Evolutionary conservation across 768 basidiomycete species (phyloP).

Genomic region (Russula virescens): DNA sequence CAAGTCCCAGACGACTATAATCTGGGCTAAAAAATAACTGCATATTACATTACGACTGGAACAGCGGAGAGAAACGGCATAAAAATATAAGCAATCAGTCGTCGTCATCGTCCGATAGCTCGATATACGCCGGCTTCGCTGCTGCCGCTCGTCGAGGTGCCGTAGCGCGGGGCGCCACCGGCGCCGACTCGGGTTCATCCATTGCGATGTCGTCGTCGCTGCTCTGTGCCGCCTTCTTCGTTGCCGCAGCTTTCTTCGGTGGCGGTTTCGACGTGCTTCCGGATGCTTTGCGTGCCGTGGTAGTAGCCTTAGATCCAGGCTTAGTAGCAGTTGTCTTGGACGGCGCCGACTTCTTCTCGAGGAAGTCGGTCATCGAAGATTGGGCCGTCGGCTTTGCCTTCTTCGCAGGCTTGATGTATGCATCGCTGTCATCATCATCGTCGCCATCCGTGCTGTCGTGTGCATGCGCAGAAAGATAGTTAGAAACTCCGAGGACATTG

Average conservation of each 20-base stretch:
- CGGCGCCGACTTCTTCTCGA: constrained; percentile 36
- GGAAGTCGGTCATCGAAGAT: constrained; percentile 51
- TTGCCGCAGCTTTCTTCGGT: constrained; percentile 5
- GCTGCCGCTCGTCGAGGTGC: constrained; percentile 46
- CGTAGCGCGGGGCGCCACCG: constrained; percentile 35
- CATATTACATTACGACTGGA: constrained; percentile 26
- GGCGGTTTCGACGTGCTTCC: constrained; percentile 45
- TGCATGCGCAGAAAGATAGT: not conserved
- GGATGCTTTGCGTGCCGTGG: constrained; percentile 43
- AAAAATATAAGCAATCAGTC: constrained; percentile 28
- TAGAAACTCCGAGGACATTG: not conserved
- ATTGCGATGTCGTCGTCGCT: constrained; percentile 41
- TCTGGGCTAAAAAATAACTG: not conserved
- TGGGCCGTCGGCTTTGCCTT: constrained; percentile 38
- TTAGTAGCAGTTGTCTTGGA: constrained; percentile 22
- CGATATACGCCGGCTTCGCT: constrained; percentile 34
- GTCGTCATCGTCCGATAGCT: constrained; percentile 46
- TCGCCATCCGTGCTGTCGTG: constrained; percentile 1
- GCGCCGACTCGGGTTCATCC: constrained; percentile 38
- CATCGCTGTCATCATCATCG: constrained; percentile 11
- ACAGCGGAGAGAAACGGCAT: constrained; percentile 45
- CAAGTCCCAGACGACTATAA: not conserved
- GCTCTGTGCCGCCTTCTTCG: constrained; percentile 32
- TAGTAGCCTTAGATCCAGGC: constrained; percentile 8
- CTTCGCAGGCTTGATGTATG: constrained; percentile 45